Conservation (phyloP, 495 filamentous ascomycete species). For the Penicillium dipodomyicola region DNA sequence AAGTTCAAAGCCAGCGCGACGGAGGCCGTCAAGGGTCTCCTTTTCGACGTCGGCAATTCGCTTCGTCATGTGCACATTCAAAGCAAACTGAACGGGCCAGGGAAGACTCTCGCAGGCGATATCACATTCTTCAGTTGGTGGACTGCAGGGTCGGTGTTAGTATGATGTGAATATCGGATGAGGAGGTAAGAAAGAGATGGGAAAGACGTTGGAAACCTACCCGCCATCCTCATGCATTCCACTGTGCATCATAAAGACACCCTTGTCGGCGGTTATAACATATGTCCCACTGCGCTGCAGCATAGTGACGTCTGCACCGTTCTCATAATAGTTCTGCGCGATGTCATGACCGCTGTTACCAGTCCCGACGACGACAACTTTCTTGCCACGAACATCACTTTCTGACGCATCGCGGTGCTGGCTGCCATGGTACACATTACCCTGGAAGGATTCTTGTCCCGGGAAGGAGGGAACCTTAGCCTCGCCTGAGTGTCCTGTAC, state of each 20-base stretch:
- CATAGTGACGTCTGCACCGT: conserved; percentile 72
- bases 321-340: conserved; percentile 76
- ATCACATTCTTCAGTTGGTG: conserved; percentile 62
- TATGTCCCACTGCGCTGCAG: conserved; percentile 74
- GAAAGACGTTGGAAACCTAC: conserved; percentile 19
- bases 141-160: conserved; percentile 17
- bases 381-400: conserved; percentile 52
- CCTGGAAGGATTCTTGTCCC: conserved; percentile 47
- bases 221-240: conserved; percentile 62
- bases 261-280: conserved; percentile 63
- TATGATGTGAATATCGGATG: neutral
- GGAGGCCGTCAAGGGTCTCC: conserved; percentile 57
- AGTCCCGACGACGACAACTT: conserved; percentile 74
- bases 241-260: conserved; percentile 54
- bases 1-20: conserved; percentile 63
- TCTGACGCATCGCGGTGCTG: conserved; percentile 41
- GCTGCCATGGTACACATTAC: conserved; percentile 46
- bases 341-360: conserved; percentile 87
- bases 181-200: neutral
- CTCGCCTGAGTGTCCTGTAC: conserved; percentile 53
- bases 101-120: conserved; percentile 55
- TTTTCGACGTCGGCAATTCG: conserved; percentile 51
- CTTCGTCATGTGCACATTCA: conserved; percentile 51
- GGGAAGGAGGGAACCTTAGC: conserved; percentile 45
- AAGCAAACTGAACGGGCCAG: conserved; percentile 55